phyloP scores from a whole-genome alignment of 2,329 filamentous ascomycete genomes.

The Zelopaecilomyces penicillatus region DNA sequence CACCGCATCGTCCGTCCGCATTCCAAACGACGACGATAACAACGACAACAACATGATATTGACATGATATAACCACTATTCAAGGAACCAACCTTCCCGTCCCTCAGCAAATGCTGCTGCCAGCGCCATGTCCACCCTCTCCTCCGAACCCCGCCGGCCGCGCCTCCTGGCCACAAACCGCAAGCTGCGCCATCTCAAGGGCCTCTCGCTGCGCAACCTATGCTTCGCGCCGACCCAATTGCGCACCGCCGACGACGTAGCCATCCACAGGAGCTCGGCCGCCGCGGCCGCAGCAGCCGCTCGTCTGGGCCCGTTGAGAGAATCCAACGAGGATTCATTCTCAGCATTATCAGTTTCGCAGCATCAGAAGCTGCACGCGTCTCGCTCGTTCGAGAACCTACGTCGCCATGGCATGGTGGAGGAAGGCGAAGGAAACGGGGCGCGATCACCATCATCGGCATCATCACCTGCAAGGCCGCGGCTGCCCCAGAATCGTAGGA shows the following conservation, averaged over 20 bases:
- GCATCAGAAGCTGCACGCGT: constrained; percentile 39
- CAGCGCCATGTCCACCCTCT: constrained; percentile 26
- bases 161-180: constrained; percentile 66
- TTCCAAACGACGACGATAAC: no score
- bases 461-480: neutral
- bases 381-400: constrained; percentile 46
- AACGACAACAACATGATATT: neutral
- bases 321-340: constrained; percentile 19
- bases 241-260: constrained; percentile 71
- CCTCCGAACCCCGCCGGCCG: constrained; percentile 34
- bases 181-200: constrained; percentile 78
- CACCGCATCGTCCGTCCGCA: no score
- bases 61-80: no score
- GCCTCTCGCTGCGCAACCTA: constrained; percentile 80
- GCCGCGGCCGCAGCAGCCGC: constrained; percentile 19
- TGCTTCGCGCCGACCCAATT: constrained; percentile 51
- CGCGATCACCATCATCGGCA: no score
- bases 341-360: no score
- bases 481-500: constrained; percentile 28
- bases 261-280: constrained; percentile 56
- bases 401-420: constrained; percentile 21
- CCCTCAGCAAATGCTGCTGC: neutral
- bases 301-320: constrained; percentile 50
- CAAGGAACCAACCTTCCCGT: no score
- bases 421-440: neutral